phyloP scores from a whole-genome alignment of 148 eudicot species.

The Gaultheria prostrata region DNA sequence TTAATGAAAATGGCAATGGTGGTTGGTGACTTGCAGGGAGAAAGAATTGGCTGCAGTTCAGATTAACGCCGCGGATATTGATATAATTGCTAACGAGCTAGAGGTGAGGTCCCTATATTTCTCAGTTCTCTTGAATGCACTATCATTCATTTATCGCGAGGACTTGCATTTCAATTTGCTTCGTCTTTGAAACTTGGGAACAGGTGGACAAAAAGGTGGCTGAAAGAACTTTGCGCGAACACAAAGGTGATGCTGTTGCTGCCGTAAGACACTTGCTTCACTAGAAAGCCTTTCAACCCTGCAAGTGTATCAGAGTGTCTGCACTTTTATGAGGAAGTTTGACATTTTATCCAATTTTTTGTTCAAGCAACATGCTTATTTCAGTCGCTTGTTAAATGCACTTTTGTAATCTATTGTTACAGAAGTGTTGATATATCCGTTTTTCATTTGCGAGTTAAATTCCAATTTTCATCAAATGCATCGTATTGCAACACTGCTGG shows the following conservation, averaged over 20 bases:
- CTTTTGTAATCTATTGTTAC: not conserved
- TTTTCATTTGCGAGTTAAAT: not conserved
- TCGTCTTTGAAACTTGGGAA: not conserved
- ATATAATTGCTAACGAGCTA: conserved; percentile 79
- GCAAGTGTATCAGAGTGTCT: not conserved
- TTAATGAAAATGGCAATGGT: not conserved
- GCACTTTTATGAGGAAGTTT: not conserved
- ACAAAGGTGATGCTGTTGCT: conserved; percentile 94
- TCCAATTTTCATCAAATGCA: not conserved
- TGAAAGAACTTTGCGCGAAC: conserved; percentile 86
- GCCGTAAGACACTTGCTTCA: conserved; percentile 64
- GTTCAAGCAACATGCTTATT: not conserved
- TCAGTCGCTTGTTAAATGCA: not conserved
- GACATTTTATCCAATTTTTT: not conserved
- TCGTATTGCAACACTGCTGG: not conserved
- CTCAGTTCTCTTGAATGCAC: not conserved
- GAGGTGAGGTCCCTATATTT: conserved; percentile 50
- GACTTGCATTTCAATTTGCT: not conserved
- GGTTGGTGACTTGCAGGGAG: conserved; percentile 41
- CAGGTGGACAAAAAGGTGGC: conserved; percentile 97
- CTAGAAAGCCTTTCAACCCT: conserved; percentile 19
- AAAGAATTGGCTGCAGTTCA: conserved; percentile 92
- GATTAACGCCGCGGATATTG: conserved; percentile 79
- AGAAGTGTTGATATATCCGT: not conserved
- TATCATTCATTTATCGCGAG: not conserved